Evolutionary conservation across 768 basidiomycete genomes (phyloP).

Genomic region (Psilocybe cubensis): DNA sequence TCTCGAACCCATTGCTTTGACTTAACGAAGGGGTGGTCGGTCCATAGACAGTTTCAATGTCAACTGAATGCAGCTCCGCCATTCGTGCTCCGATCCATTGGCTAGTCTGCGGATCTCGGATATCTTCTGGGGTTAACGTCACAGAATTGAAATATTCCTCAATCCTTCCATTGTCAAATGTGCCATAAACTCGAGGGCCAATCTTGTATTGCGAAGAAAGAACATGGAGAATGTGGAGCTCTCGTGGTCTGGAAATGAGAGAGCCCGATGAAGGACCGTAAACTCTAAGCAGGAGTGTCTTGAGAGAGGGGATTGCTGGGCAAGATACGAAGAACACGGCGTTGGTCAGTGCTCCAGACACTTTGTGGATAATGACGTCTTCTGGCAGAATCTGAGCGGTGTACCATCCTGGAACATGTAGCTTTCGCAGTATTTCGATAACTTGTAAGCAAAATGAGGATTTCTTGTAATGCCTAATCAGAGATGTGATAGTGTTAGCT

Average conservation of each 20-base stretch:
- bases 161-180: conserved; percentile 92
- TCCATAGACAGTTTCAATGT: conserved; percentile 68
- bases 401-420: conserved; percentile 66
- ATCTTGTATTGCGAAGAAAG: conserved; percentile 89
- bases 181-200: conserved; percentile 91
- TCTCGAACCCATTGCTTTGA: conserved; percentile 54
- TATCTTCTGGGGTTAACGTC: conserved; percentile 75
- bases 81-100: conserved; percentile 92
- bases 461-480: conserved; percentile 66
- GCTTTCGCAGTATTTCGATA: conserved; percentile 54
- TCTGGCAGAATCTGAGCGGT: conserved; percentile 47
- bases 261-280: conserved; percentile 88
- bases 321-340: conserved; percentile 96
- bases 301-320: conserved; percentile 45
- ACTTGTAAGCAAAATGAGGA: conserved; percentile 55
- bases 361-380: conserved; percentile 68
- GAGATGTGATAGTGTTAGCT: conserved; percentile 22
- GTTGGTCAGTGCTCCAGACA: conserved; percentile 93
- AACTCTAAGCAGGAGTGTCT: conserved; percentile 85
- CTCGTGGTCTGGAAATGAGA: conserved; percentile 86
- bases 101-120: conserved; percentile 77
- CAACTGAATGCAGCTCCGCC: conserved; percentile 95
- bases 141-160: conserved; percentile 95
- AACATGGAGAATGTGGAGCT: conserved; percentile 86
- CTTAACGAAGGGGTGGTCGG: conserved; percentile 37